Evolutionary conservation across 768 basidiomycete genomes (phyloP), one percentile per base, ranked within the genome.

Genomic region (Collybiopsis luxurians): DNA sequence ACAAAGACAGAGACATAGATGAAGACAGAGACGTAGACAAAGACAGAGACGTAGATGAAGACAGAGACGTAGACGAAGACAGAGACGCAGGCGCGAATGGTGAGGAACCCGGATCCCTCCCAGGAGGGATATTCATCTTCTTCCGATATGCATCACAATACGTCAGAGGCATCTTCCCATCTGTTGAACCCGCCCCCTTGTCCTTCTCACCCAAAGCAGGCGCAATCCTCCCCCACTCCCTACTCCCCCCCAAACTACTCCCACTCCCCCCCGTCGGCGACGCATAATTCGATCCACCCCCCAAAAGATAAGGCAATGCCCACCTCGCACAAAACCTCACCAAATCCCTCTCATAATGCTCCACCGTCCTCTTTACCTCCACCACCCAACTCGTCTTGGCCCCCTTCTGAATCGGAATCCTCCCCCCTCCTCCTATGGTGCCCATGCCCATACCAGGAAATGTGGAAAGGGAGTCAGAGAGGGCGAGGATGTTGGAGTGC

Each of bases 281-380:
- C 10, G 46, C 45, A 28, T 51, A 39, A 26, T 19, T 38, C 19
- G 36, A 24, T 13, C 21, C n/a, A 39, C 19, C 13, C 31, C 36
- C 47, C 17, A 24, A 39, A 15, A 17, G 31, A 12, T 30, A 21
- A 23, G 26, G 27, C 30, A 26, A 24, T 4, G 27, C 79, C 81
- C 81, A 83, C 2, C 73, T 68, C 2, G 78, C 74, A 12, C 75
- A 77, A 2, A 78, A 84, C 64, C 83, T 84, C 53, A 98, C 86
- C 19, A 98, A 77, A 66, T 98, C 95, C 1, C 83, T 80, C 1
- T 89, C 86, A 71, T 98, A 97, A 75, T 92, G 88, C 26, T 95
- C 74, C 1, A 96, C 92, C 59, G 90, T 88, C 51, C 94, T 77
- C 27, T 87, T 79, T 1, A 94, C 87, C 61, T 83, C 81, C 57